Evolutionary conservation across 192 early-diverging fungal genomes (phyloP), one percentile per base, ranked within the genome.

Genomic region (Coemansia furcata): DNA sequence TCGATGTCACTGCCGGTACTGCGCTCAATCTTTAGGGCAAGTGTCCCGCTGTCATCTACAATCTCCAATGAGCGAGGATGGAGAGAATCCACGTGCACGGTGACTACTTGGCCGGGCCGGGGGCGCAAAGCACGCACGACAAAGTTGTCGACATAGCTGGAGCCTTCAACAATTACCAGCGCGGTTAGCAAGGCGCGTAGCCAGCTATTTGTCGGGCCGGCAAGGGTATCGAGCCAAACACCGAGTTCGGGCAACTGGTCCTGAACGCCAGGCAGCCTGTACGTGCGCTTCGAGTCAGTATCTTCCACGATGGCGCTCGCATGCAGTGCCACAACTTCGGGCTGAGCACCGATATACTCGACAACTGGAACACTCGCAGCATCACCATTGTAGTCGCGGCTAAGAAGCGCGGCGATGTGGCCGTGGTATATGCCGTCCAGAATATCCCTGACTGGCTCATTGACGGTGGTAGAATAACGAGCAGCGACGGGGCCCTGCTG

Each of bases 401-500:
- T 77, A 80, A 92, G 86, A 65, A 96, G 83, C 49, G 85, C 84
- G 3, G 82, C 86, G 63, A 96, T 90, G 62, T 95, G 92, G 57
- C 86, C 88, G 32, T 87, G 68, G 78, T 95, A 93, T 37, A 96
- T 91, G 47, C 88, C 85, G 60, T 90, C 92, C 35, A 98, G 80
- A 70, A 96, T 94, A 14, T 91, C 92, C 65, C 88, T 91, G 52
- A 94, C 93, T 9, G 94, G 94, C 69, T 95, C 89, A 71, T 95
- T 85, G n/a, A 86, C 87, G 21, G 77, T 82, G 52, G 84, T 91
- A 29, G 89, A 86, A 67, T 92, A 91, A 30, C 82, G 84, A n/a
- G 83, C 94, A 37, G 96, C 92, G 10, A 91, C 86, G 21, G 93
- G 93, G 50, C 96, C 93, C 57, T 98, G 96, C 49, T 96, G 85